phyloP scores from a whole-genome alignment of 2,329 filamentous ascomycete species.

The Stachybotrys elegans region DNA sequence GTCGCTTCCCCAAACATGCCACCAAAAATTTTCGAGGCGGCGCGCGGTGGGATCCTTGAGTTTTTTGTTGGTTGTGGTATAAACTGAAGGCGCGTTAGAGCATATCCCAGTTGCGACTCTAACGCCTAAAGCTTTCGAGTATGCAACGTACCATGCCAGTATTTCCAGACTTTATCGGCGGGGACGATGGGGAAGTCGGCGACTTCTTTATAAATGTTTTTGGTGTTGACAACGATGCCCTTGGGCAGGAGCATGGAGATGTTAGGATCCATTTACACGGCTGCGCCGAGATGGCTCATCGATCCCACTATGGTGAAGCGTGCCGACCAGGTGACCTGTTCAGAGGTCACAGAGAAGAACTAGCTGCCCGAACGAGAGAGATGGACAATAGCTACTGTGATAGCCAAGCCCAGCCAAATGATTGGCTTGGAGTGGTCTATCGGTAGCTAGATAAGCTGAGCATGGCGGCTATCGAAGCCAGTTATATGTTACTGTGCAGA shows the following conservation, averaged over 20 bases:
- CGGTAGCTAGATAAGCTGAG: constrained; percentile 10
- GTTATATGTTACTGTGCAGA: too few relatives aligned
- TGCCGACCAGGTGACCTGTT: constrained; percentile 1
- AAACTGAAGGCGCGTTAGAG: too few relatives aligned
- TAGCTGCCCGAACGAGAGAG: background rate
- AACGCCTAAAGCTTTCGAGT: too few relatives aligned
- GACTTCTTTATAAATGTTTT: constrained; percentile 47
- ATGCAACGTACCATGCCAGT: constrained; percentile 57
- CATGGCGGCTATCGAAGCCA: constrained; percentile 17
- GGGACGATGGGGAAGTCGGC: constrained; percentile 46
- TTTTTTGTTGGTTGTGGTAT: constrained; percentile 54
- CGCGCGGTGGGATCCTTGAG: constrained; percentile 58
- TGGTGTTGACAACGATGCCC: constrained; percentile 51
- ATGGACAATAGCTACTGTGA: background rate
- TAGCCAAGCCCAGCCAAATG: constrained; percentile 6
- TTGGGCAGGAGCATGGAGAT: constrained; percentile 47
- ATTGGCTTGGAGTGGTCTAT: constrained; percentile 13
- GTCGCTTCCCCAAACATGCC: constrained; percentile 60
- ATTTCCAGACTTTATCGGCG: constrained; percentile 46
- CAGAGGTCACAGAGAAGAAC: background rate
- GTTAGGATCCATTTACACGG: constrained; percentile 25
- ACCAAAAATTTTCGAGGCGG: constrained; percentile 61
- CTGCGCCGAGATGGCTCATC: too few relatives aligned
- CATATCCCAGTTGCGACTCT: too few relatives aligned
- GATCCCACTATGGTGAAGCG: too few relatives aligned